Conservation (phyloP, 371 early-diverging fungal genomes). For the Saksenaea vasiformis region DNA sequence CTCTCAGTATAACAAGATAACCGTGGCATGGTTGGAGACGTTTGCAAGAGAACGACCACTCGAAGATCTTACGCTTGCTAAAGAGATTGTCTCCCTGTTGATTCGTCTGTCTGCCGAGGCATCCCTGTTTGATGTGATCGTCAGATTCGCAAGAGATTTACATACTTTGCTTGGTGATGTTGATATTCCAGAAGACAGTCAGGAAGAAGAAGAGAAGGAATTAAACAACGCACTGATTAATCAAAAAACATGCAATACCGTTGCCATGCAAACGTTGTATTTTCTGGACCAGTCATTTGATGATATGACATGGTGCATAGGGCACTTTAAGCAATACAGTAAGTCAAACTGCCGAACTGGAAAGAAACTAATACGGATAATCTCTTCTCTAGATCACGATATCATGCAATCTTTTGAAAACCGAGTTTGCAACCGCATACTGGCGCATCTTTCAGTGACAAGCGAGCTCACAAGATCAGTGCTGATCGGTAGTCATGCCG, state of each 20-base stretch:
- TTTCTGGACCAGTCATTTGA: constrained; percentile 43
- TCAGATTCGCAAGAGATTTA: constrained; percentile 34
- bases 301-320: constrained; percentile 49
- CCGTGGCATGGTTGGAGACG: constrained; percentile 34
- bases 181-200: constrained; percentile 8
- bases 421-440: constrained; percentile 27
- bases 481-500: constrained; percentile 35
- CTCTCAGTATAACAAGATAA: constrained; percentile 10
- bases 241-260: constrained; percentile 25
- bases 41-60: constrained; percentile 39
- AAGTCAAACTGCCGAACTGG: not conserved
- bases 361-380: not conserved
- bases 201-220: constrained; percentile 12
- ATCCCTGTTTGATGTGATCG: constrained; percentile 31
- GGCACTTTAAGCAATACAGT: constrained; percentile 35
- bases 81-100: constrained; percentile 31
- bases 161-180: constrained; percentile 36
- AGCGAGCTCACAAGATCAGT: constrained; percentile 36
- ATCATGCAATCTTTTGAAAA: constrained; percentile 28
- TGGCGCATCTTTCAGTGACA: constrained; percentile 21
- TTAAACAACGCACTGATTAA: constrained; percentile 38
- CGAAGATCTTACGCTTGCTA: constrained; percentile 37
- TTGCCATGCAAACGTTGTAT: constrained; percentile 31
- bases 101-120: constrained; percentile 29
- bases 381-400: constrained; percentile 6